Evolutionary conservation across 148 eudicot species (phyloP).

Genomic region (Nepenthes mirabilis): DNA sequence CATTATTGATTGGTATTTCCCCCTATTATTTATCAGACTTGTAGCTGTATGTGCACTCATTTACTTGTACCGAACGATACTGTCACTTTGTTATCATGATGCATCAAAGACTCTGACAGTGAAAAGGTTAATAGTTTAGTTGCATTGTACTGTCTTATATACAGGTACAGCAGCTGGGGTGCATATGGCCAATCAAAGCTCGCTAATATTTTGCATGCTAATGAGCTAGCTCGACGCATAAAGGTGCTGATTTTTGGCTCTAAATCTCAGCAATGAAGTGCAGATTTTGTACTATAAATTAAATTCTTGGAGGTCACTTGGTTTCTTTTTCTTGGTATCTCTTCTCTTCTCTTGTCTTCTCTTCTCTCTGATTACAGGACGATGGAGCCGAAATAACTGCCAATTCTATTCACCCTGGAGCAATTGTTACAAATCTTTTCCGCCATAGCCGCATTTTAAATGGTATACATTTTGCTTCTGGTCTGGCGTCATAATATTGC

Average conservation of each 20-base stretch:
- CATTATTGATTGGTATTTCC: no score
- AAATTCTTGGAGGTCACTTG: not conserved
- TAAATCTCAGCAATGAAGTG: no score
- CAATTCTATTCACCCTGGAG: constrained; percentile 60
- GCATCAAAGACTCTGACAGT: not conserved
- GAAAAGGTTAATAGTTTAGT: not conserved
- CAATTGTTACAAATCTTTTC: constrained; percentile 44
- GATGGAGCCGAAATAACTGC: constrained; percentile 44
- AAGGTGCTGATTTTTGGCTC: constrained; percentile 14
- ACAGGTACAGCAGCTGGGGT: constrained; percentile 33
- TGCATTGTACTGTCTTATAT: not conserved
- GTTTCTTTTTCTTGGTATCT: not conserved
- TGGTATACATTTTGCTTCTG: constrained; percentile 10
- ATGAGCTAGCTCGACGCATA: constrained; percentile 37
- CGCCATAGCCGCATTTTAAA: constrained; percentile 30
- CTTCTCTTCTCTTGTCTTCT: not conserved
- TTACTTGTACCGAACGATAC: no score
- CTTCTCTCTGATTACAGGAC: constrained; percentile 21
- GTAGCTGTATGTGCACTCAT: no score
- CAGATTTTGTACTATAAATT: no score
- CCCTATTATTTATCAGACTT: no score
- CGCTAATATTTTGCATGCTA: constrained; percentile 47
- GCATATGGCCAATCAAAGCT: constrained; percentile 64
- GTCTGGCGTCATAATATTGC: not conserved
- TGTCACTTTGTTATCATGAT: no score